Conservation (phyloP, 2,329 filamentous ascomycete species). For the Coniochaeta hoffmannii region DNA sequence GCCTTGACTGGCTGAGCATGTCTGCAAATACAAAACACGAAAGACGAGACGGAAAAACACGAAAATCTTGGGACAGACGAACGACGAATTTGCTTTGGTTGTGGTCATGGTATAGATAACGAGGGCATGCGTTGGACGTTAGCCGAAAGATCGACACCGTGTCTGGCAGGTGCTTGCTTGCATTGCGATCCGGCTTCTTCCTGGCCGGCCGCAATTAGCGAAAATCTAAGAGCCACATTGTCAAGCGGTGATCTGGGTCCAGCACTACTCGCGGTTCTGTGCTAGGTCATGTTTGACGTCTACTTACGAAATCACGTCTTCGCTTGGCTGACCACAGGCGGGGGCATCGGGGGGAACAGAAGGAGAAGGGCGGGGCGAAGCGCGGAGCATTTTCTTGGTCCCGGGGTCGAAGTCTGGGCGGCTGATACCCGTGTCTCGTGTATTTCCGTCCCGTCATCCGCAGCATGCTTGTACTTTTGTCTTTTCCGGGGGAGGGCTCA, state of each 20-base stretch:
- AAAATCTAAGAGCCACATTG: neutral
- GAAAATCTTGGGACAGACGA: neutral
- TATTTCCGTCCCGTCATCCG: neutral
- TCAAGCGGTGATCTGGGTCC: neutral
- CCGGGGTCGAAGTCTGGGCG: neutral
- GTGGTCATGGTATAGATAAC: neutral
- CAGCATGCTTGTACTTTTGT: constrained; percentile 3
- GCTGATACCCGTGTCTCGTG: constrained; percentile 2
- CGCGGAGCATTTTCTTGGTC: neutral
- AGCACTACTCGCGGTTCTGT: neutral
- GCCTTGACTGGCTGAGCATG: neutral
- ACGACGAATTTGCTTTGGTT: neutral
- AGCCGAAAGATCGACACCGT: neutral
- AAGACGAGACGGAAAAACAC: constrained; percentile 3
- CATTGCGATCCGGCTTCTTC: neutral
- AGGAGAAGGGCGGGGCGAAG: neutral
- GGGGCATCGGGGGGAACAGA: neutral
- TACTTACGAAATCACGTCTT: neutral
- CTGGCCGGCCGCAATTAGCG: neutral
- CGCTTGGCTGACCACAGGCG: neutral
- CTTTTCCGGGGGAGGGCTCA: neutral
- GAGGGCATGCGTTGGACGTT: neutral
- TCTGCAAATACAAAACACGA: neutral
- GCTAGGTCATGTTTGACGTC: neutral
- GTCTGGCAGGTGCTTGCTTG: neutral